Percentiles rank a stretch among this genome's conserved stretches.
These are phyloP conservation scores for Metschnikowia noctiluminum DNA, from an alignment of 805 yeast species.

Conservation along the genomic window DNA sequence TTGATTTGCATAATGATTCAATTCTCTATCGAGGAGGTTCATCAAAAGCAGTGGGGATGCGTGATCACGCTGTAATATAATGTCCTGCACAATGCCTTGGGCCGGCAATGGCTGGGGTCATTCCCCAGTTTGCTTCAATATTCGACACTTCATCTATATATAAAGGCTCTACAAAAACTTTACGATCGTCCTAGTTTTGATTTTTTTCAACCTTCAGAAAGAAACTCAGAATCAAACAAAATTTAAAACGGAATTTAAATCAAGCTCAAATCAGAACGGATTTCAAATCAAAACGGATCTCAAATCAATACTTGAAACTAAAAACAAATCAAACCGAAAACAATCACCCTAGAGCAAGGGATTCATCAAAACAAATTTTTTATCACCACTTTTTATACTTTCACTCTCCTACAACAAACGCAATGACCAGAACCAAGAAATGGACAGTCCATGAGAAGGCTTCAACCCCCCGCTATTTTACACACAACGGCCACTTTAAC, in stretches of 20 bases:
- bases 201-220: not conserved
- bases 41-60: too few species aligned
- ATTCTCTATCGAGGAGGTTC: too few species aligned
- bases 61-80: too few species aligned
- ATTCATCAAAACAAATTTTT: not conserved
- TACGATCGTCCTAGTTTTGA: not conserved
- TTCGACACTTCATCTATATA: not conserved
- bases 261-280: not conserved
- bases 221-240: too few species aligned
- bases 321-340: not conserved
- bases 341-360: not conserved
- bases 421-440: slow-evolving; percentile 76
- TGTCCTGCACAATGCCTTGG: not conserved
- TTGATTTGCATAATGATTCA: too few species aligned
- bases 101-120: not conserved
- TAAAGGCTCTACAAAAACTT: not conserved
- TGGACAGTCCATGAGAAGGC: slow-evolving; percentile 66
- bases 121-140: not conserved
- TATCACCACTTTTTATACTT: not conserved
- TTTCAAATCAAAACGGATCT: not conserved
- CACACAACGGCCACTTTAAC: slow-evolving; percentile 68
- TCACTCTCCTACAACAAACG: not conserved
- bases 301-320: not conserved
- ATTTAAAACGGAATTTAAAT: not conserved
- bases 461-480: slow-evolving; percentile 67